These are phyloP conservation scores for Cryptococcus neoformans DNA, from an alignment of 1,284 basidiomycete species.

Conservation along the genomic window DNA sequence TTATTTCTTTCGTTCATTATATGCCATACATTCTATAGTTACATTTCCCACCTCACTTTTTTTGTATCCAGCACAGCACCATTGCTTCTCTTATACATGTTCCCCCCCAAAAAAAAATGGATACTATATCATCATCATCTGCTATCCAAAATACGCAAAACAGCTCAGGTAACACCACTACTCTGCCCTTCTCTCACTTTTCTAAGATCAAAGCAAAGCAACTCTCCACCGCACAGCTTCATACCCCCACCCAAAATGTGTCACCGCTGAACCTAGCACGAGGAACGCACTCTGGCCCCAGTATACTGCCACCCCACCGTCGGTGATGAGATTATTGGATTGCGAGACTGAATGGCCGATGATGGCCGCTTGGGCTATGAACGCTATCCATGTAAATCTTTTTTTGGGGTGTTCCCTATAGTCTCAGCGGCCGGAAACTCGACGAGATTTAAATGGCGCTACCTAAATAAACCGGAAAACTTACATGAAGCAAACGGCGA, in stretches of 20 bases:
- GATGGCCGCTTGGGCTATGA: constrained; percentile 34
- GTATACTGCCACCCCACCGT: constrained; percentile 22
- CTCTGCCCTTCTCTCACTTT: not conserved
- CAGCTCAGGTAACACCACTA: too few species aligned
- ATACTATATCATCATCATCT: too few species aligned
- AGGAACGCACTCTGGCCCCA: constrained; percentile 36
- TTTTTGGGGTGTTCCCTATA: too few species aligned
- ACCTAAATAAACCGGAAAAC: not conserved
- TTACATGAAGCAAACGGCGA: constrained; percentile 25
- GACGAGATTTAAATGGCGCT: not conserved
- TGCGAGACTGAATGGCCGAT: constrained; percentile 25
- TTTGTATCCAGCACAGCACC: too few species aligned
- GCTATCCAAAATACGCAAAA: too few species aligned
- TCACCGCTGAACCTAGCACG: constrained; percentile 31
- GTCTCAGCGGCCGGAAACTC: too few species aligned
- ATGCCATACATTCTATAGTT: too few species aligned
- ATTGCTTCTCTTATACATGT: too few species aligned
- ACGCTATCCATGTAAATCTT: constrained; percentile 37
- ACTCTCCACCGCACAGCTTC: constrained; percentile 38
- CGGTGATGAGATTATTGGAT: constrained; percentile 16
- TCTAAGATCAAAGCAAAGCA: constrained; percentile 2
- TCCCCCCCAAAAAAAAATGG: too few species aligned
- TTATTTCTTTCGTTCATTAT: too few species aligned
- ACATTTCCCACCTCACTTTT: too few species aligned
- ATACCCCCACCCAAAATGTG: constrained; percentile 38